These are phyloP conservation scores for Adansonia digitata DNA, from an alignment of 345 rosid genomes.

Conservation along the genomic window DNA sequence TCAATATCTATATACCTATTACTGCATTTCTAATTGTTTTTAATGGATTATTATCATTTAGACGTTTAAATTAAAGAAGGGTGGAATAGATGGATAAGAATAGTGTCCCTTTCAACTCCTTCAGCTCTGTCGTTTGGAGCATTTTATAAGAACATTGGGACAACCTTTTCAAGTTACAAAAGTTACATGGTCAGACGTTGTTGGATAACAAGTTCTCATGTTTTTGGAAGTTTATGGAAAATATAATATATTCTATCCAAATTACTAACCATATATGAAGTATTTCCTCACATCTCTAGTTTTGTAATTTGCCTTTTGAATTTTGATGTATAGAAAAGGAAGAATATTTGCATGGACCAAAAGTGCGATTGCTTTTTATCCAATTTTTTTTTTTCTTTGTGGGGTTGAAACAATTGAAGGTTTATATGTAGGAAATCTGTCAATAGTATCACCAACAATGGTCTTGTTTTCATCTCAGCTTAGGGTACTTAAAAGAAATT, in stretches of 20 bases:
- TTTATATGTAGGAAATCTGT: not conserved
- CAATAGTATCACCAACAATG: not conserved
- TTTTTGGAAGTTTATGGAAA: slow-evolving; percentile 20
- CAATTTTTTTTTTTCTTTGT: not conserved
- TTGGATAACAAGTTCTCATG: no score
- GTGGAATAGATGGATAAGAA: slow-evolving; percentile 10
- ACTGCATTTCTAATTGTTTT: not conserved
- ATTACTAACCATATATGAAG: no score
- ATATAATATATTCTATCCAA: not conserved
- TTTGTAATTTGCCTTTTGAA: not conserved
- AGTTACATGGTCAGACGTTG: no score
- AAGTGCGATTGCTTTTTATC: not conserved
- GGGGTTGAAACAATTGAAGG: not conserved
- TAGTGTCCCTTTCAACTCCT: slow-evolving; percentile 21
- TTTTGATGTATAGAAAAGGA: not conserved
- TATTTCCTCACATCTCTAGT: no score
- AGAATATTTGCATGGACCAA: not conserved
- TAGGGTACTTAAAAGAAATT: not conserved
- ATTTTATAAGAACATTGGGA: not conserved
- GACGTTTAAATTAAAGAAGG: not conserved
- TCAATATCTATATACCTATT: not conserved
- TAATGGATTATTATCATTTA: not conserved
- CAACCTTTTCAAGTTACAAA: no score
- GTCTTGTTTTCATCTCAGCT: not conserved
- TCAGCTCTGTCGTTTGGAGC: not conserved